A percentile compares a stretch with the other conserved stretches of the same genome.
Evolutionary conservation across 139 green algal genomes (phyloP).

Genomic region (Chlorella sp.): DNA sequence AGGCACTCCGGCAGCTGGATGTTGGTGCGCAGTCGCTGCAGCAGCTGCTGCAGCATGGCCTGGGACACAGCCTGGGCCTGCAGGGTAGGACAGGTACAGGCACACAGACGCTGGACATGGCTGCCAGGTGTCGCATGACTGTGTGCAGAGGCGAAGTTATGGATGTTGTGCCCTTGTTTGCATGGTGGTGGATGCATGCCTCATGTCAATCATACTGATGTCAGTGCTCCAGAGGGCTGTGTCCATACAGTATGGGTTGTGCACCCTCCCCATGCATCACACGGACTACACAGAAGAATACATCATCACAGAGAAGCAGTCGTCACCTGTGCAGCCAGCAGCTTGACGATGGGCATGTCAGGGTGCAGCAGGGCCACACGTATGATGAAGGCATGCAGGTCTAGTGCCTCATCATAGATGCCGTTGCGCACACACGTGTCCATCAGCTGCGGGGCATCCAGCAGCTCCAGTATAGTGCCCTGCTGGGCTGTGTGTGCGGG

Average conservation of each 20-base stretch:
- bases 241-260: no score
- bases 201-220: no score
- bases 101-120: no score
- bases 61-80: conserved; percentile 40
- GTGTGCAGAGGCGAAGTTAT: no score
- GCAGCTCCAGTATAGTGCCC: conserved; percentile 74
- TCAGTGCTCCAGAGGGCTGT: no score
- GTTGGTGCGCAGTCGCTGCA: conserved; percentile 62
- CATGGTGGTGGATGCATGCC: no score
- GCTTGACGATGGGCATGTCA: conserved; percentile 64
- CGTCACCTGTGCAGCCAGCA: conserved; percentile 63
- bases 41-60: conserved; percentile 79
- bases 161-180: no score
- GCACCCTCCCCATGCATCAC: no score
- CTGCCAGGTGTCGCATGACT: no score
- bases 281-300: no score
- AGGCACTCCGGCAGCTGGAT: conserved; percentile 91
- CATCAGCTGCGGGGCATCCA: conserved; percentile 94
- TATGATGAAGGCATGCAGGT: conserved; percentile 62
- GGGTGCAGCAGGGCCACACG: conserved; percentile 66
- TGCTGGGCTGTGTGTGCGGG: conserved; percentile 66
- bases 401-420: conserved; percentile 96
- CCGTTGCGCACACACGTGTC: conserved; percentile 93
- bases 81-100: no score
- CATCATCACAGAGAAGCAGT: no score